Base-by-base conservation (phyloP, 2,329 filamentous ascomycete genomes). In the Colletotrichum godetiae region DNA sequence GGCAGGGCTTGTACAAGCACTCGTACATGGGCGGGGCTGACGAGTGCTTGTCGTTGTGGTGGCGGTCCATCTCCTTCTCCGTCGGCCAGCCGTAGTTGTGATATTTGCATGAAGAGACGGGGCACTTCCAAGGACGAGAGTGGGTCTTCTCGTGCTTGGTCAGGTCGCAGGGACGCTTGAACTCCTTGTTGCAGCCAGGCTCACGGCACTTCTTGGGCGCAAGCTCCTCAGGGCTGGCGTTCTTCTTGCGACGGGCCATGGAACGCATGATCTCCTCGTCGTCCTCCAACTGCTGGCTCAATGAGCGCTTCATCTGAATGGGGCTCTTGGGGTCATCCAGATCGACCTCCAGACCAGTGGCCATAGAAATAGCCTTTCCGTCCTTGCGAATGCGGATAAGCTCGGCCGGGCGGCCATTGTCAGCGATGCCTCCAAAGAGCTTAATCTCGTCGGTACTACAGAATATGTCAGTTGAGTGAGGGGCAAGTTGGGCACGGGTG, bases 71-170 rank as follows among this genome's bases (percentile, higher is more conserved):
- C 85, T 98, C 97, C 85, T 99, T 98, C 84, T 98, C 95, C 0
- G 97, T 98, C 5, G 97, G 96, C 94, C 96, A 98, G 62, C 97
- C 97, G 78, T 94, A 91, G 42, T 93, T 90, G 81, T 94, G 91
- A 83, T 98, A 98, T 81, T 97, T 97, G 93, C 97, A 98, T 58
- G 90, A 92, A 53, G 89, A 80, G 27, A 94, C 87, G 7, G 92
- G 89, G 83, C 97, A 99, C 87, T 99, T 99, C 93, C 94, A 98
- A 11, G 96, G 97, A 46, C 97, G 94, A 68, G 94, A 95, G 83
- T 99, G 97, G 0, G 96, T 98, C 88, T 98, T 99, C 86, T 97
- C 94, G 84, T 99, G 97, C 88, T 98, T 98, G 77, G 95, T 98
- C 72, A 98, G 87, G 82, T 99, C 97, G 83, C 97, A 98, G n/a